phyloP scores from a whole-genome alignment of 768 basidiomycete genomes.

The Phanerochaete carnosa region DNA sequence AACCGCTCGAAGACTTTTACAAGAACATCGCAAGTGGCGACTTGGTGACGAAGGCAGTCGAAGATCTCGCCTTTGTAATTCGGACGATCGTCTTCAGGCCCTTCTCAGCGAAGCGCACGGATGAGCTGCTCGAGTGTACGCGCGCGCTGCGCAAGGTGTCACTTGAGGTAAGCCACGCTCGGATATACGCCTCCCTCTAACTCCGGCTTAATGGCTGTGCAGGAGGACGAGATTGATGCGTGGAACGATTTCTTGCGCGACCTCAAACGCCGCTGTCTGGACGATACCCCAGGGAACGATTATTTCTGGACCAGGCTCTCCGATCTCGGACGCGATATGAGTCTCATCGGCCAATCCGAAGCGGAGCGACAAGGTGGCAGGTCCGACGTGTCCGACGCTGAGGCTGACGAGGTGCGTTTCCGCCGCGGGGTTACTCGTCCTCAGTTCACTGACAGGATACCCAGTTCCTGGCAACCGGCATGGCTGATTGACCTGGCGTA shows the following conservation, averaged over 20 bases:
- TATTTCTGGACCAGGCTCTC: slow-evolving; percentile 64
- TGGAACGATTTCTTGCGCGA: slow-evolving; percentile 76
- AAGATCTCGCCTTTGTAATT: slow-evolving; percentile 72
- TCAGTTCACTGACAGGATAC: neutral
- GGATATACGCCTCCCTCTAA: neutral
- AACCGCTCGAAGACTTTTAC: slow-evolving; percentile 76
- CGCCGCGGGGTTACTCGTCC: no score
- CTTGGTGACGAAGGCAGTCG: slow-evolving; percentile 80
- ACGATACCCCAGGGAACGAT: slow-evolving; percentile 51
- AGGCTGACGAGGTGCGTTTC: slow-evolving; percentile 46
- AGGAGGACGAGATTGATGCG: slow-evolving; percentile 81
- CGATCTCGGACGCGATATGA: slow-evolving; percentile 44
- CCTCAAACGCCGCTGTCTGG: slow-evolving; percentile 53
- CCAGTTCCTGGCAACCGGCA: neutral
- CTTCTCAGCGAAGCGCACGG: slow-evolving; percentile 64
- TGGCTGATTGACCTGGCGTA: neutral
- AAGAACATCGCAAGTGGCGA: slow-evolving; percentile 70
- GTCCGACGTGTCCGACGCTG: slow-evolving; percentile 52
- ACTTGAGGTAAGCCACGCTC: slow-evolving; percentile 44
- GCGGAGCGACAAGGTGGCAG: slow-evolving; percentile 55
- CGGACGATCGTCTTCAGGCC: slow-evolving; percentile 66
- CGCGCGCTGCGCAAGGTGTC: slow-evolving; percentile 61
- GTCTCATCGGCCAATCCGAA: slow-evolving; percentile 62
- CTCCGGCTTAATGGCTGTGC: neutral
- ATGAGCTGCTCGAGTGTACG: slow-evolving; percentile 76